Evolutionary conservation across 805 yeast genomes (phyloP), one percentile per base, ranked within the genome.

Genomic region (Candida michaelii): DNA sequence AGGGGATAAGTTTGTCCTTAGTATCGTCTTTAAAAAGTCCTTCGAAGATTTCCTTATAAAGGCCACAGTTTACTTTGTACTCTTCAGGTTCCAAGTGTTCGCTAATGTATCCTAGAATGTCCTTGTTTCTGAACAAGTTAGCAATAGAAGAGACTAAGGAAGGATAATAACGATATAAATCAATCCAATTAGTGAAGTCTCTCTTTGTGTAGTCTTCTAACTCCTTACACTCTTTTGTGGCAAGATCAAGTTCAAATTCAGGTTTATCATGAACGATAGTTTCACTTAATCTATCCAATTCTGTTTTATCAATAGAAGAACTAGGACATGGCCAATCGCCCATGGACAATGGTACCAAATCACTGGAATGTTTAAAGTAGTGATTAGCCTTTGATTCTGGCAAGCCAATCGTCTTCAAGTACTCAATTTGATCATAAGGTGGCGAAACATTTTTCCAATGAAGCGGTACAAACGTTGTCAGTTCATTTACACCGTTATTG

Each of bases 381-480:
- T 56, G 63, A n/a, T 50, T 51, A 1, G 65, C 61, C 36, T 60
- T 59, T 1, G 49, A 23, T 18, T 50, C 56, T 5, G 55, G 23
- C 40, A 61, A 40, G 4, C 65, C 67, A 8, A 53, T 43, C 4
- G 53, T 47, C 6, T 47, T 48, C 39, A 64, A 53, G 40, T 55
- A 62, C 5, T 55, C 51, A 7, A 62, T 49, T 46, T 62, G 62
- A 5, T 54, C 54, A n/a, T 44, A 30, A 10, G 68, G 71, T 16
- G 77, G 76, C 5, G 67, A 56, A 2, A 73, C 77, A 18, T 68
- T 63, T 37, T 61, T 63, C 46, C 45, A 32, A 32, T 49, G 49
- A 52, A 66, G 44, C 34, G 60, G 63, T 63, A 63, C 30, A 65
- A 71, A 55, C 54, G 69, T 30, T 3, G 18, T 36, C 4, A 30